Conservation (phyloP, 2,329 filamentous ascomycete genomes). For the Cytospora mali region DNA sequence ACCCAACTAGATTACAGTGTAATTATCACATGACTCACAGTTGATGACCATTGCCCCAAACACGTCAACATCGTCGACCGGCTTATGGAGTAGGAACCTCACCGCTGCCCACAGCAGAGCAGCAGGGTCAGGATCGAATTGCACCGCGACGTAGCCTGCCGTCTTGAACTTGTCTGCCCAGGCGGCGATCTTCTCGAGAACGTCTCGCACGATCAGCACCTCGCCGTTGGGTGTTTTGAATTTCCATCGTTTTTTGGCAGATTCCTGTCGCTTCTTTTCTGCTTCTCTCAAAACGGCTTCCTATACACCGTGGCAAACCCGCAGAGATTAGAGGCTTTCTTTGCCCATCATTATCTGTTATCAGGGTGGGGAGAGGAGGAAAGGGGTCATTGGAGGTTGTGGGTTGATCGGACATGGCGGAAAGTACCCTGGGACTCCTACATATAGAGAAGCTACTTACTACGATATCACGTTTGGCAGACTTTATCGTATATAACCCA, state of each 20-base stretch:
- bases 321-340: too few relatives aligned
- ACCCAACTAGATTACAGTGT: too few relatives aligned
- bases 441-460: too few relatives aligned
- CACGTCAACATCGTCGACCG: not conserved
- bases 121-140: too few relatives aligned
- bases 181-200: constrained; percentile 9
- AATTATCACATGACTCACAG: too few relatives aligned
- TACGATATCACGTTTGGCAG: too few relatives aligned
- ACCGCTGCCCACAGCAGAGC: not conserved
- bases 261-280: not conserved
- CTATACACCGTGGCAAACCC: not conserved
- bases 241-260: not conserved
- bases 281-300: not conserved
- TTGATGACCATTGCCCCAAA: not conserved
- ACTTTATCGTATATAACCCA: too few relatives aligned
- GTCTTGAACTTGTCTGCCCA: constrained; percentile 1
- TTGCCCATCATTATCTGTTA: too few relatives aligned
- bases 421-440: too few relatives aligned
- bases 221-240: not conserved
- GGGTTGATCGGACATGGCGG: too few relatives aligned
- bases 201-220: not conserved
- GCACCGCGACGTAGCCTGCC: not conserved
- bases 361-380: too few relatives aligned
- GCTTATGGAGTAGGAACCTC: not conserved
- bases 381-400: too few relatives aligned